phyloP scores from a whole-genome alignment of 2,329 filamentous ascomycete species.

The Cordyceps cicadae region DNA sequence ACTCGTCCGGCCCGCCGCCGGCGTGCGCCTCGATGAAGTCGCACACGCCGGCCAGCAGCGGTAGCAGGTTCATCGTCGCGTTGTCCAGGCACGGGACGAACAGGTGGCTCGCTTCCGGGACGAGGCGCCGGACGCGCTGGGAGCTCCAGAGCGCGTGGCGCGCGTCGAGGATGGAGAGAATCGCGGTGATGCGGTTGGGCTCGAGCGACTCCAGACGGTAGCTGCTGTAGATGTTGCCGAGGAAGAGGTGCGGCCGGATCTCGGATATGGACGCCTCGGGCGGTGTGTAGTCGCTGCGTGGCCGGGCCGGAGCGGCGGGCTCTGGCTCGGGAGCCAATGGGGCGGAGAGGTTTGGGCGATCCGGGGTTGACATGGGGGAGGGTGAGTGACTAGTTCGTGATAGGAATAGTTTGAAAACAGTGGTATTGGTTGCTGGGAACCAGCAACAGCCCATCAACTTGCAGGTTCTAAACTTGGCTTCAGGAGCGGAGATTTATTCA shows the following conservation, averaged over 20 bases:
- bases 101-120: conserved; percentile 17
- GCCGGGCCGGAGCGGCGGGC: too few species aligned
- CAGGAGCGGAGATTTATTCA: not conserved
- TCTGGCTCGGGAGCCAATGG: too few species aligned
- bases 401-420: too few species aligned
- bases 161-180: not conserved
- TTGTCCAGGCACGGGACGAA: conserved; percentile 19
- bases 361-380: too few species aligned
- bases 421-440: too few species aligned
- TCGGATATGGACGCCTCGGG: not conserved
- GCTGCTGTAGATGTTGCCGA: not conserved
- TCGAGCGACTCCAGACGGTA: not conserved
- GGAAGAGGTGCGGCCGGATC: not conserved
- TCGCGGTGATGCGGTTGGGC: not conserved
- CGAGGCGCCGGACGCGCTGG: not conserved
- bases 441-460: too few species aligned
- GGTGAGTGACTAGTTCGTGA: too few species aligned
- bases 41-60: conserved; percentile 18
- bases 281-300: too few species aligned
- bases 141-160: not conserved
- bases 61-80: conserved; percentile 19
- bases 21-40: conserved; percentile 18
- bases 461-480: not conserved
- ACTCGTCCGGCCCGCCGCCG: not conserved
- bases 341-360: too few species aligned